These are phyloP conservation scores for Hypsizygus marmoreus DNA, from an alignment of 768 basidiomycete species.

Conservation along the genomic window DNA sequence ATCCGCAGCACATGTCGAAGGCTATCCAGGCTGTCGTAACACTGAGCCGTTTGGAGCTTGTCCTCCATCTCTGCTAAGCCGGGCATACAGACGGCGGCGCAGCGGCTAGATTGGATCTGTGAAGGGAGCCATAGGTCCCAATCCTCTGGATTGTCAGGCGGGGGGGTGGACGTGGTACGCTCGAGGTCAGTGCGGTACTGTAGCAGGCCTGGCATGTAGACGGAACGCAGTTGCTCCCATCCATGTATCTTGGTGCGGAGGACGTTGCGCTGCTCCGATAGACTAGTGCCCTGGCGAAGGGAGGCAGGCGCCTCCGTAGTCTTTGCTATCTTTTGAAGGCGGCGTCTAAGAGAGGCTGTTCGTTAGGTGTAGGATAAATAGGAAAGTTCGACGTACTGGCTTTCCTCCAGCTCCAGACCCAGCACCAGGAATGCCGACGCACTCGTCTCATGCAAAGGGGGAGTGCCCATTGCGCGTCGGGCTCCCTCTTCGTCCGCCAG, in stretches of 20 bases:
- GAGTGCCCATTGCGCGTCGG: constrained; percentile 1
- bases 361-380: neutral
- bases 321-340: neutral
- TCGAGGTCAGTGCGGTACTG: constrained; percentile 9
- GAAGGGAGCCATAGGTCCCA: constrained; percentile 18
- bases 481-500: neutral
- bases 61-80: constrained; percentile 20
- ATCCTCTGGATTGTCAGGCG: constrained; percentile 7
- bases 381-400: constrained; percentile 15
- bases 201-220: constrained; percentile 19
- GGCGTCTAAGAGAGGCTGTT: neutral
- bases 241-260: constrained; percentile 7
- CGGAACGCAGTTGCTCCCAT: constrained; percentile 14
- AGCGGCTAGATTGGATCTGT: constrained; percentile 1
- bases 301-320: neutral
- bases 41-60: constrained; percentile 21
- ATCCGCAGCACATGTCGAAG: constrained; percentile 19
- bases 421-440: constrained; percentile 14
- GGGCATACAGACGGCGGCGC: neutral
- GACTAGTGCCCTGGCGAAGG: neutral
- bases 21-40: constrained; percentile 16
- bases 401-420: constrained; percentile 19
- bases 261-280: constrained; percentile 14
- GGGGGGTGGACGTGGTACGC: neutral
- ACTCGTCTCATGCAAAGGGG: constrained; percentile 10